Conservation (phyloP, 441 rosid genomes). For the Corymbia citriodora region DNA sequence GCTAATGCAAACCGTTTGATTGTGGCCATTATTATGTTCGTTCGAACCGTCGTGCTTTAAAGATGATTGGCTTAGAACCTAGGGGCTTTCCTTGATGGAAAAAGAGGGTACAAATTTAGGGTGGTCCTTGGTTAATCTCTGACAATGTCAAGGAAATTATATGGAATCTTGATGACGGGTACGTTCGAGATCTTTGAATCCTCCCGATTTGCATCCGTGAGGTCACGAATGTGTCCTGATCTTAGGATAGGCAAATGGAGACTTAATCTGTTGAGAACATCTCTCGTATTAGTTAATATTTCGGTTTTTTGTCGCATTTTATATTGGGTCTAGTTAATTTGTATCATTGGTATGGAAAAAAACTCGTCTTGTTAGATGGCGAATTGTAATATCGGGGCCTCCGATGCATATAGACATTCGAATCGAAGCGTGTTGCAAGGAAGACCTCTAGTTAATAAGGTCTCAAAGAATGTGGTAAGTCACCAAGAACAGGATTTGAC, state of each 20-base stretch:
- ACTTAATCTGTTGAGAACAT: neutral
- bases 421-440: neutral
- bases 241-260: neutral
- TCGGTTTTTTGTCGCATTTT: neutral
- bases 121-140: neutral
- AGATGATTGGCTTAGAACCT: neutral
- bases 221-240: neutral
- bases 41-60: neutral
- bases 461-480: neutral
- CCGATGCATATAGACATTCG: rapidly evolving
- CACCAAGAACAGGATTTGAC: neutral
- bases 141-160: neutral
- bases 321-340: neutral
- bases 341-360: neutral
- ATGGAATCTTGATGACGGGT: neutral
- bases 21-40: neutral
- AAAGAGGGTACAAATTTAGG: neutral
- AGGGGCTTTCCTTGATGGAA: neutral
- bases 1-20: neutral
- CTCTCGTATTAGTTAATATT: neutral
- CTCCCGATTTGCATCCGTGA: rapidly evolving
- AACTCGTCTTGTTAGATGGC: neutral
- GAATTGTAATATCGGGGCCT: neutral
- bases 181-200: neutral
- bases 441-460: neutral